phyloP scores from a whole-genome alignment of 176 grass and related monocot species.

The Ensete ventricosum region DNA sequence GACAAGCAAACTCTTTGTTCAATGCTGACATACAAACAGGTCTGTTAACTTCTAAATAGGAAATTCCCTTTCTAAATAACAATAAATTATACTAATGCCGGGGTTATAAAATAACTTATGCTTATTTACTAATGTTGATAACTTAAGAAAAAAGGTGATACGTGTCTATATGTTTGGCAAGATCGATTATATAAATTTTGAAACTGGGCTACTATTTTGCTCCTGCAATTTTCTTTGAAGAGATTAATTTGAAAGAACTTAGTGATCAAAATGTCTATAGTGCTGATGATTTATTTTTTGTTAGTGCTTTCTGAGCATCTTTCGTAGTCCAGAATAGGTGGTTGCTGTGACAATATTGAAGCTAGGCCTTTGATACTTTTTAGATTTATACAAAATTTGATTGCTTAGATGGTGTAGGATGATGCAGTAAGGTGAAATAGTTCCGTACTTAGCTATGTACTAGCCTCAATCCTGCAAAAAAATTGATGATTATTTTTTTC shows the following conservation, averaged over 20 bases:
- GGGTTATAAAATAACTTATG: neutral
- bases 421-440: neutral
- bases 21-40: constrained; percentile 93
- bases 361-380: neutral
- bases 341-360: neutral
- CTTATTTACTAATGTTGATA: neutral
- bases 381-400: neutral
- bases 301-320: neutral
- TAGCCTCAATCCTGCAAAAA: neutral
- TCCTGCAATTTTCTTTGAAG: too few relatives aligned
- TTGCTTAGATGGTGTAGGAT: neutral
- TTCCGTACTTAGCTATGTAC: neutral
- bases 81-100: neutral
- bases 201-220: too few relatives aligned
- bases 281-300: neutral
- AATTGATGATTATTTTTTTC: neutral
- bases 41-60: constrained; percentile 1
- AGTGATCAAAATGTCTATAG: neutral
- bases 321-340: too few relatives aligned
- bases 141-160: neutral
- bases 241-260: too few relatives aligned
- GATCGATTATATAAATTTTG: too few relatives aligned
- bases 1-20: constrained; percentile 74
- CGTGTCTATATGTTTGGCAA: too few relatives aligned
- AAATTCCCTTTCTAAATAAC: neutral